Percentiles rank a stretch among this genome's conserved stretches.
Evolutionary conservation across 2,329 filamentous ascomycete species (phyloP).

Genomic region (Clonostachys sp.): DNA sequence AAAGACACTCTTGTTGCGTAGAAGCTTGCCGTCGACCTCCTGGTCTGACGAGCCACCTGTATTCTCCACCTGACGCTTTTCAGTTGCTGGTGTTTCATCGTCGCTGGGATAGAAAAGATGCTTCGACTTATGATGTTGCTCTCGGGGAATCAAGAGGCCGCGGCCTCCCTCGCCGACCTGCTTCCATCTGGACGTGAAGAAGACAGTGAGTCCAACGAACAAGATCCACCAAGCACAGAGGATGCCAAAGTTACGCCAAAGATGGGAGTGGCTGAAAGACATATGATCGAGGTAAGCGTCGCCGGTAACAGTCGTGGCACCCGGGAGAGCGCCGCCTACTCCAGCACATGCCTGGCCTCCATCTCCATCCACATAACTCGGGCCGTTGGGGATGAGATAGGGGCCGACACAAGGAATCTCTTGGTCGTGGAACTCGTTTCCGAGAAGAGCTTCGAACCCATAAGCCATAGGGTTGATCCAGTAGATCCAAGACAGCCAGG

Average conservation of each 20-base stretch:
- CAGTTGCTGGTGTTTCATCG: constrained; percentile 37
- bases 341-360: constrained; percentile 50
- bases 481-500: constrained; percentile 59
- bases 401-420: constrained; percentile 41
- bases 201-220: constrained; percentile 53
- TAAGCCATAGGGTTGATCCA: constrained; percentile 61
- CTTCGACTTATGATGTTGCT: constrained; percentile 38
- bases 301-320: constrained; percentile 44
- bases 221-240: constrained; percentile 60
- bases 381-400: constrained; percentile 46
- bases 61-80: constrained; percentile 1
- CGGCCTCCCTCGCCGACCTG: constrained; percentile 44
- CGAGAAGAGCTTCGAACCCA: constrained; percentile 62
- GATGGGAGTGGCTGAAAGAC: constrained; percentile 42
- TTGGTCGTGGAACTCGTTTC: constrained; percentile 65
- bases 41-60: neutral
- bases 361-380: constrained; percentile 33
- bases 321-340: constrained; percentile 47
- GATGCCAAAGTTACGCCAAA: constrained; percentile 60
- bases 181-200: constrained; percentile 53
- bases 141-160: constrained; percentile 57
- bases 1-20: constrained; percentile 63
- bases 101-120: constrained; percentile 25
- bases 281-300: constrained; percentile 54
- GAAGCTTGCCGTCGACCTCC: constrained; percentile 23